Base-by-base conservation (phyloP, 768 basidiomycete species). In the Calvatia gigantea region DNA sequence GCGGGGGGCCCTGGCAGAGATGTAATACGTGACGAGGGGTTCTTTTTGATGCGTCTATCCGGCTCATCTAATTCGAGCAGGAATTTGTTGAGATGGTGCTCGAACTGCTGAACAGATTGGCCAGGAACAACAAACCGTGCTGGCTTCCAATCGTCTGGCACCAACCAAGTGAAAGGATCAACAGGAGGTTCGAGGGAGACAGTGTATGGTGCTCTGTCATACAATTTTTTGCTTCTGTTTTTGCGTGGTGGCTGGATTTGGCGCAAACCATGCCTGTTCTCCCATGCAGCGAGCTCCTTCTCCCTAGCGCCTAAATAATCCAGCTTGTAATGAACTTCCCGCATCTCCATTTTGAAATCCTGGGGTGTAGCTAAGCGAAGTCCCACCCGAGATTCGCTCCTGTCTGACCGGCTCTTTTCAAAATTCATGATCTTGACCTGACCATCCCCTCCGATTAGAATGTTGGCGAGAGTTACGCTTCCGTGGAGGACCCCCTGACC, bases 351-450 rank as follows among this genome's bases (percentile, higher is more conserved):
- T 14, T 63, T 66, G 29, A 85, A 69, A 17, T 83, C 77, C 1
- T 66, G 70, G 4, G 66, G 65, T 15, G 69, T 70, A 2, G 77
- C 76, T 9, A 59, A 62, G 19, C 60, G 59, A 14, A 85, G 66
- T 14, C 65, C 65, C 3, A 79, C 63, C n/a, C 58, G 52, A 14
- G 57, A 58, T 35, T 65, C 63, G 19, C 66, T 64, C 12, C 60
- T 56, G 23, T 68, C 35, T 21, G 68, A 65, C 15, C 65, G 65
- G 56, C 70, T 75, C 42, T 70, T 66, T 38, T 80, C 75, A 64
- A 85, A 84, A 65, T 85, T 78, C 60, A 81, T 77, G 47, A 86
- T 69, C 41, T 73, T 80, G 25, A 85, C 75, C 35, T 70, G 71
- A 46, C 75, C 78, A 61, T 84, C 80, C 1, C 72, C 80, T 2